Base-by-base conservation (phyloP, 2,329 filamentous ascomycete genomes). In the Fragosphaeria purpurea region DNA sequence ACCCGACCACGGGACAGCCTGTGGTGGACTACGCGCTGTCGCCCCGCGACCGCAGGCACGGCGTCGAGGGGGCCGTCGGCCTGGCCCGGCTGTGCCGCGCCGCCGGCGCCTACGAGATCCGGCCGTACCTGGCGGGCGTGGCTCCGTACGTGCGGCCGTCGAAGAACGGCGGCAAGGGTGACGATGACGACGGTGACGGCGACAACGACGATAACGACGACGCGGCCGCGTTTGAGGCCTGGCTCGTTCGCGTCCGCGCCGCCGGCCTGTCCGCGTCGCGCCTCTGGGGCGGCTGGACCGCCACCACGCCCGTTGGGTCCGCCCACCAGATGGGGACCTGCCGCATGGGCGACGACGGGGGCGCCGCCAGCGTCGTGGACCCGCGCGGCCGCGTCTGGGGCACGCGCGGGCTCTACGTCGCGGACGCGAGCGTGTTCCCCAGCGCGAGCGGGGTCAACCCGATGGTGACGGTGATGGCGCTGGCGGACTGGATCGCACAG, bases 251-350 rank as follows among this genome's bases (percentile, higher is more conserved):
- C 47, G 53, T 83, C 10, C 65, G 73, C 50, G n/a, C 6, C 4
- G 48, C 44, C 39, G 55, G 46, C 5, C 10, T 42, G n/a, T 54
- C 56, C 6, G 6, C 42, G 13, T 55, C 54, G 30, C 5, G 41
- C 2, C 10, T 56, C 9, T 55, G 51, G 52, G 61, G 61, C 40
- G 75, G 74, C 48, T 69, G 66, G 52, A 70, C 72, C 13, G 76
- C 78, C 0, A 68, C 73, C 34, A 70, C 72, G 30, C 63, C 69
- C n/a, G 86, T 80, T 59, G 67, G 73, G 34, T 85, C 80, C n/a
- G 86, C 86, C 13, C 86, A 91, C 65, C 86, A 90, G 69, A 90
- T 90, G 86, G 83, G 85, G 30, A 80, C 80, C 8, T 87, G 83
- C 60, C 72, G 84, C 3, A 91, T 90, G 86, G 80, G 79, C 53